Evolutionary conservation across 75 land plant genomes (phyloP), one percentile per base, ranked within the genome.

Genomic region (Adiantum capillusveneris): DNA sequence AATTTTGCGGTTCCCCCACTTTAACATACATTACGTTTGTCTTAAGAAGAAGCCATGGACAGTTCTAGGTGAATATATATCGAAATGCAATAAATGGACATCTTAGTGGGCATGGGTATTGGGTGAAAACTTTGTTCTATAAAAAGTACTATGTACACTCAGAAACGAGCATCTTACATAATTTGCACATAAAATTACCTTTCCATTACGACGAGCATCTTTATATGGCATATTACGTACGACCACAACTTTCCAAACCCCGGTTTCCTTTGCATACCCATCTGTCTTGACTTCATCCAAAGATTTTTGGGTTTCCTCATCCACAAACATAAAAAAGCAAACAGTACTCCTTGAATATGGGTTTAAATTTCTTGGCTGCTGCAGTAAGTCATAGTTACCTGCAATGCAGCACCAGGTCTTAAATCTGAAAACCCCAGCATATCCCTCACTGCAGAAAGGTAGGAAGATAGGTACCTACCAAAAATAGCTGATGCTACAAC

Each of bases 401-500:
- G 79, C 25, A 53, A 22, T 22, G 6, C 21, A 53, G 9, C 21
- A 24, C 3, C 3, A 14, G 28, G 5, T 53, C 24, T 3, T 46
- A 3, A 2, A 17, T n/a, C 5, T 17, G 49, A 46, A 14, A 26
- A 7, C 1, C 2, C 29, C 55, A 24, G 3, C 28, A 24, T 25
- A 53, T 25, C 25, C 6, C 13, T 42, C 44, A 29, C n/a, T n/a
- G n/a, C n/a, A n/a, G n/a, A 29, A 1, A 24, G 25, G 25, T 53
- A 53, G 21, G 1, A 22, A 26, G 3, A 19, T 27, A 18, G 30
- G 21, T 5, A 27, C 43, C 27, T 60, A 88, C 94, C 98, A 75
- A 94, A 94, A 50, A 94, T 76, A 22, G 98, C 98, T 1, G 98
- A 94, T 31, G 86, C 90, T 25, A 94, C 98, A 50, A 94, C 96